Evolutionary conservation across 2,329 filamentous ascomycete genomes (phyloP).

Genomic region (Arthrobotrys sphaeroides): DNA sequence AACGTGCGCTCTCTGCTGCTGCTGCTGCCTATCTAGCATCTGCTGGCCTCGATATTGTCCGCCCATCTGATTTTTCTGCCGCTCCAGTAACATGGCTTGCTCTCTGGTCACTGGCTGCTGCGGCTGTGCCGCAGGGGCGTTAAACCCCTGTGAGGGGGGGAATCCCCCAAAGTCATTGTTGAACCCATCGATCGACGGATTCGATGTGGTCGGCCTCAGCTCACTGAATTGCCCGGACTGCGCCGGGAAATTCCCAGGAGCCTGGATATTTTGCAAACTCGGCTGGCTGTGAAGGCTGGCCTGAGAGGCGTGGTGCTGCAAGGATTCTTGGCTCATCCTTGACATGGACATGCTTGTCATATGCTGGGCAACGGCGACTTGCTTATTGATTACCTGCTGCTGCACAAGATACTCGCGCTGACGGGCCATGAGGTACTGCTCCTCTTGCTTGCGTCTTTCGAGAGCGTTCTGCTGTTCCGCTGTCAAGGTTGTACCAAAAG

Average conservation of each 20-base stretch:
- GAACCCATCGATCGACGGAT: constrained; percentile 41
- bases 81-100: constrained; percentile 56
- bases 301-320: constrained; percentile 93
- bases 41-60: constrained; percentile 47
- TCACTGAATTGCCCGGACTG: constrained; percentile 55
- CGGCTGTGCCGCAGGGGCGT: constrained; percentile 5
- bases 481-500: constrained; percentile 93
- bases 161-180: constrained; percentile 31
- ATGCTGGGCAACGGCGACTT: constrained; percentile 74
- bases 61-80: constrained; percentile 47
- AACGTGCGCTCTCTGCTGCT: constrained; percentile 49
- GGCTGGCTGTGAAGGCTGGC: constrained; percentile 97
- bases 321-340: constrained; percentile 67
- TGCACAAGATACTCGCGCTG: constrained; percentile 92
- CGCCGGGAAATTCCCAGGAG: constrained; percentile 56
- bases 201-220: constrained; percentile 43
- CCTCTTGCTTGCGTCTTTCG: constrained; percentile 95
- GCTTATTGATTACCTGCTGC: constrained; percentile 75
- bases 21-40: constrained; percentile 45
- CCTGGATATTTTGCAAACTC: constrained; percentile 85
- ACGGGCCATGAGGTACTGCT: constrained; percentile 94
- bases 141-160: constrained; percentile 47
- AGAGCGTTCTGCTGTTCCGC: constrained; percentile 98
- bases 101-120: constrained; percentile 53
- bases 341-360: constrained; percentile 65